These are phyloP conservation scores for Kockovaella imperatae DNA, from an alignment of 768 basidiomycete species.

Conservation along the genomic window DNA sequence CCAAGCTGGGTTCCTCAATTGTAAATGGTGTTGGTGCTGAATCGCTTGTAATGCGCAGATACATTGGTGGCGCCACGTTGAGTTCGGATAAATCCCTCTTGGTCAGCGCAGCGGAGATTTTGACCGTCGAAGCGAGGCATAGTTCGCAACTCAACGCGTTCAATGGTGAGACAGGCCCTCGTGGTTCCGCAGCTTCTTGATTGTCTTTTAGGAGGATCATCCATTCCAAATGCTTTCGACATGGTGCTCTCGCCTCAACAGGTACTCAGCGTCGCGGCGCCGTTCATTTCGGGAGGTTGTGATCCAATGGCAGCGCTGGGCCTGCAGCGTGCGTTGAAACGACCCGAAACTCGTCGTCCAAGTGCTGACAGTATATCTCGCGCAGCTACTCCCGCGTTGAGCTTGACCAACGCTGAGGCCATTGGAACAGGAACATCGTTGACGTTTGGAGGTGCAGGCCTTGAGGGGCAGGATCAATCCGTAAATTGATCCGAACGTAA, in stretches of 20 bases:
- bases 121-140: slow-evolving; percentile 17
- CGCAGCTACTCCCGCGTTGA: slow-evolving; percentile 14
- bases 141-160: not conserved
- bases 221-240: slow-evolving; percentile 16
- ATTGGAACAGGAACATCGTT: slow-evolving; percentile 8
- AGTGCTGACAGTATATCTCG: not conserved
- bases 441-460: slow-evolving; percentile 7
- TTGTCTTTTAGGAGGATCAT: slow-evolving; percentile 2
- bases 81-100: slow-evolving; percentile 8
- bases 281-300: slow-evolving; percentile 23
- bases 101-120: slow-evolving; percentile 11
- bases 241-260: slow-evolving; percentile 16
- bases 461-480: slow-evolving; percentile 5
- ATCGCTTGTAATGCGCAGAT: slow-evolving; percentile 3
- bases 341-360: not conserved
- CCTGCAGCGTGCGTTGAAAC: slow-evolving; percentile 15
- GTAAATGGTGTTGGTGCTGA: slow-evolving; percentile 1
- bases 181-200: not conserved
- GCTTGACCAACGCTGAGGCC: slow-evolving; percentile 10
- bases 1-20: too few species aligned
- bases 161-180: not conserved
- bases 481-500: not conserved
- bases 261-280: slow-evolving; percentile 19
- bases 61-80: slow-evolving; percentile 16
- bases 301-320: slow-evolving; percentile 17